Percentiles rank a stretch among this genome's conserved stretches.
phyloP scores from a whole-genome alignment of 2,329 filamentous ascomycete species.

The Botrytis sinoallii region DNA sequence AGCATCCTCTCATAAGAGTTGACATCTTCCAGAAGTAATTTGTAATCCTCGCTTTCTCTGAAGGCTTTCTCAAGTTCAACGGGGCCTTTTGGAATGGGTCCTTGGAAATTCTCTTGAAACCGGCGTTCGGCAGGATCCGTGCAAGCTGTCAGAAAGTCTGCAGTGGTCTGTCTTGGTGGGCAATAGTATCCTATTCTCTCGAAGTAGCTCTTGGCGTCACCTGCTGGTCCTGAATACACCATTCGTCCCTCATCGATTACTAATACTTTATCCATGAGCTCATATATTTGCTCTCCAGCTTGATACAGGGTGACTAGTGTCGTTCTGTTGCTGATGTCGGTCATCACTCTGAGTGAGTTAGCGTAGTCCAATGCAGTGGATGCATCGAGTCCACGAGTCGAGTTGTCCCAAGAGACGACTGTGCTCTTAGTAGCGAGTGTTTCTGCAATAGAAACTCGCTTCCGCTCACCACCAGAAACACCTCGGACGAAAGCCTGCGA shows the following conservation, averaged over 20 bases:
- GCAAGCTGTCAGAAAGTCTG: conserved; percentile 74
- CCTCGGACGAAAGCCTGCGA: conserved; percentile 54
- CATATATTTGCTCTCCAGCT: conserved; percentile 66
- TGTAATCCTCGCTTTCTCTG: conserved; percentile 58
- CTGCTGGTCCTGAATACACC: conserved; percentile 62
- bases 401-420: conserved; percentile 78
- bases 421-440: conserved; percentile 70
- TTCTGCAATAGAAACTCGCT: conserved; percentile 76
- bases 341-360: conserved; percentile 68
- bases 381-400: conserved; percentile 74
- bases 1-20: conserved; percentile 57
- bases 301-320: conserved; percentile 68
- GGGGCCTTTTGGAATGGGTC: conserved; percentile 57
- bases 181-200: conserved; percentile 60
- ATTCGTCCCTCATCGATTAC: conserved; percentile 71
- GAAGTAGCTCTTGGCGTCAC: conserved; percentile 63
- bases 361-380: conserved; percentile 77
- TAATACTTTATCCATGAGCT: conserved; percentile 76
- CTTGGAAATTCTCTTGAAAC: conserved; percentile 59
- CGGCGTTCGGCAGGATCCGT: conserved; percentile 70
- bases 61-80: conserved; percentile 65
- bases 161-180: conserved; percentile 59
- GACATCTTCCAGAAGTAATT: conserved; percentile 59
- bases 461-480: conserved; percentile 76
- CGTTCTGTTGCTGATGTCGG: conserved; percentile 69